Conservation (phyloP, 305 asterid species). For the Fraxinus nigra region DNA sequence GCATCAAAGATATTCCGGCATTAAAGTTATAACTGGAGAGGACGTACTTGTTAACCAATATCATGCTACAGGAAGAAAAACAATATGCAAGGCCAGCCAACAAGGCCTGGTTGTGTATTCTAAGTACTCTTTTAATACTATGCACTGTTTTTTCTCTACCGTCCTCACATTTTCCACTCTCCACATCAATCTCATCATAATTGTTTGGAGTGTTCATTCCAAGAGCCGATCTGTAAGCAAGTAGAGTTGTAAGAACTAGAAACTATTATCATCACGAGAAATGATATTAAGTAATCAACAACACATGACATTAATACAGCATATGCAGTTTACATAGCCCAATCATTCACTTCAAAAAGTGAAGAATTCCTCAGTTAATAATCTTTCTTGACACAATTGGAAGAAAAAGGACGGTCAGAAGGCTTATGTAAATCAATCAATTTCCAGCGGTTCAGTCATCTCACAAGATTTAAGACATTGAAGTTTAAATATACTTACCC, state of each 20-base stretch:
- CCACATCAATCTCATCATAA: conserved; percentile 59
- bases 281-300: not conserved
- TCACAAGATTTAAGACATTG: not conserved
- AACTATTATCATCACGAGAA: not conserved
- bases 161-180: conserved; percentile 51
- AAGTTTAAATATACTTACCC: not conserved
- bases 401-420: conserved; percentile 8
- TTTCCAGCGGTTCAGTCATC: not conserved
- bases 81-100: conserved; percentile 79
- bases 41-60: conserved; percentile 82
- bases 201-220: conserved; percentile 47
- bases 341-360: not conserved
- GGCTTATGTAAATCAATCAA: not conserved
- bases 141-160: conserved; percentile 43
- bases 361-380: not conserved
- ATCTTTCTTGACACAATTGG: conserved; percentile 7
- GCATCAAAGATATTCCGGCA: conserved; percentile 89
- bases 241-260: conserved; percentile 3
- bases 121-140: conserved; percentile 36
- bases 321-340: not conserved
- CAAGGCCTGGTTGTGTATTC: conserved; percentile 57
- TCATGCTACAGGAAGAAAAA: conserved; percentile 86
- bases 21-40: conserved; percentile 86
- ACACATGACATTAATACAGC: not conserved
- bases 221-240: conserved; percentile 39